Base-by-base conservation (phyloP, 257 asterid species). In the Solanum ossicruentum region DNA sequence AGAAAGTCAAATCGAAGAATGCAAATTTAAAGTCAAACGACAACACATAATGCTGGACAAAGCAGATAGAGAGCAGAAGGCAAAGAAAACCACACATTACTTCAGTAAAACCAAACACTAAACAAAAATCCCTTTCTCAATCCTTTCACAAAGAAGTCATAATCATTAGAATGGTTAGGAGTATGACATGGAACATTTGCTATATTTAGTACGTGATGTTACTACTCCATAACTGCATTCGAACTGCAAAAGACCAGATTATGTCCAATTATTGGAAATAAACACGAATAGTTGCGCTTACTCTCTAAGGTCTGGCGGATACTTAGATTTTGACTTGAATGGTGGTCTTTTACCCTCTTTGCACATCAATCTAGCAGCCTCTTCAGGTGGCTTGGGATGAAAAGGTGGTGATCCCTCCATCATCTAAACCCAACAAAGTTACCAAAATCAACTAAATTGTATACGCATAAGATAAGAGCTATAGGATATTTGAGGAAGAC, bases 221-320 rank as follows among this genome's bases (percentile, higher is more conserved):
- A 49, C 58, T 47, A 18, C 60, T 65, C 7, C 49, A 83, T 69
- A 18, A 83, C 51, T 26, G 43, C 85, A 52, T 45, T 28, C 15
- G 15, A 67, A 83, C 43, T 6, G 54, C 77, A 51, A 67, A 66
- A 67, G 51, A 67, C 26, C 47, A 66, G 41, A 52, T 63, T 69
- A 32, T n/a, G 15, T 41, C 45, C 65, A 36, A 67, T 3, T 32
- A 51, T 20, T 20, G 52, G 69, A 69, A 67, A 52, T 47, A 69
- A 67, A 82, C 69, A 28, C 15, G 56, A 66, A 69, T 8, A 2
- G 65, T n/a, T 49, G 49, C 3, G 87, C 98, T 90, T 91, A 95
- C 98, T 93, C 99, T 90, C 88, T 93, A n/a, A 96, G 83, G 41
- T 95, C 97, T 26, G 91, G 85, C 81, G 98, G 99, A 89, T 92